Percentiles rank a stretch among this genome's conserved stretches.
phyloP scores from a whole-genome alignment of 768 basidiomycete genomes.

The Mycena venus region DNA sequence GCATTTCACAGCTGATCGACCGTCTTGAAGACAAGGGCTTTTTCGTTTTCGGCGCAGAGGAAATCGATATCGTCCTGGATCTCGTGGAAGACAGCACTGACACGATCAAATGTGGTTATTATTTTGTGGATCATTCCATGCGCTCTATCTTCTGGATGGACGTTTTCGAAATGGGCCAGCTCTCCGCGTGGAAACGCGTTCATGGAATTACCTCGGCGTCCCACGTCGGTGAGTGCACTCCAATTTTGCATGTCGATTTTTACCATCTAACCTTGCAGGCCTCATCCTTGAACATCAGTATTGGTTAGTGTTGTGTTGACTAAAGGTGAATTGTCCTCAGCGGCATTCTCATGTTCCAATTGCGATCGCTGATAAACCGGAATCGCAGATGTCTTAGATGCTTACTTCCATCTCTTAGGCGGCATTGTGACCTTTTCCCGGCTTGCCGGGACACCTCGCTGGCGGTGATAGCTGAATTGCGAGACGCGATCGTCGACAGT shows the following conservation, averaged over 20 bases:
- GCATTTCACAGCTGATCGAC: background rate
- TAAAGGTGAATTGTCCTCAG: background rate
- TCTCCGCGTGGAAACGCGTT: background rate
- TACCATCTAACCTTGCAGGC: background rate
- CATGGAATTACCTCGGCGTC: background rate
- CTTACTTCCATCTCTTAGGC: background rate
- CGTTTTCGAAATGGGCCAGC: background rate
- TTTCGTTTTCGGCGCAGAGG: background rate
- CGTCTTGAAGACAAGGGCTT: background rate
- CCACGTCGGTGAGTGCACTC: background rate
- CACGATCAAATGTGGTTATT: background rate
- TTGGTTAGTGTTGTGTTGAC: background rate
- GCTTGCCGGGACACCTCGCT: background rate
- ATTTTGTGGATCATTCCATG: conserved; percentile 1
- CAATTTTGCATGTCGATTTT: background rate
- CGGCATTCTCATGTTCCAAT: too few species aligned
- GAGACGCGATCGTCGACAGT: background rate
- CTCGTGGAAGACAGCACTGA: background rate
- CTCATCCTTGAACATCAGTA: background rate
- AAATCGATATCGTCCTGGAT: conserved; percentile 7
- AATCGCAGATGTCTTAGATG: background rate
- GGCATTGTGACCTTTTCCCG: conserved; percentile 1
- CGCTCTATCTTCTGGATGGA: conserved; percentile 3
- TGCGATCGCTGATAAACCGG: background rate
- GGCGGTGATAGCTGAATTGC: background rate